Evolutionary conservation across 2,329 filamentous ascomycete species (phyloP).

Genomic region (Cylindrodendrum hubeiense): DNA sequence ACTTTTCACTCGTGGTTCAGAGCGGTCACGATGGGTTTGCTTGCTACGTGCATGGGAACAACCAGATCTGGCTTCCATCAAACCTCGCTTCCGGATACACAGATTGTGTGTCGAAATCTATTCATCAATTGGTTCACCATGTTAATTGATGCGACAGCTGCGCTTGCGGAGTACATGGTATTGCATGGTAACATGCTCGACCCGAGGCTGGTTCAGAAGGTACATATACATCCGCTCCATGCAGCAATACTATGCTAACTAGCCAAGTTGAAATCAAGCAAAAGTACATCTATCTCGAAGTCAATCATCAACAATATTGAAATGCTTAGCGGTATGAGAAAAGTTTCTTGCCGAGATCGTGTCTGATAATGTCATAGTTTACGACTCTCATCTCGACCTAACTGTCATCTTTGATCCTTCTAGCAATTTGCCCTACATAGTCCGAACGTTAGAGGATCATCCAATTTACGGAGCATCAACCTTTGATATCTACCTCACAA

Average conservation of each 20-base stretch:
- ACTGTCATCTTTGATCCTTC: slow-evolving; percentile 13
- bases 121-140: fast-evolving
- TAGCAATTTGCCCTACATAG: slow-evolving; percentile 21
- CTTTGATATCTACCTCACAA: slow-evolving; percentile 22
- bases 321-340: slow-evolving; percentile 13
- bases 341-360: fast-evolving
- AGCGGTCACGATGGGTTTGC: slow-evolving; percentile 18
- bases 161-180: background rate
- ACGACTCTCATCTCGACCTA: background rate
- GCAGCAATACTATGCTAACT: no score
- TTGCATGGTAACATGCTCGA: slow-evolving; percentile 24
- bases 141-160: background rate
- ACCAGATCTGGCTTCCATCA: slow-evolving; percentile 20
- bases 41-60: slow-evolving; percentile 27
- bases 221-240: background rate
- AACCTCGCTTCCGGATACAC: slow-evolving; percentile 21
- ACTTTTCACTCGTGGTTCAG: slow-evolving; percentile 26
- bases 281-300: background rate
- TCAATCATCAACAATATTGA: slow-evolving; percentile 14
- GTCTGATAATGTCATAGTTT: slow-evolving; percentile 11
- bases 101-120: background rate
- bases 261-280: slow-evolving; percentile 4
- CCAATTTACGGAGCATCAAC: slow-evolving; percentile 6
- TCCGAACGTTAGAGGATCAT: slow-evolving; percentile 24
- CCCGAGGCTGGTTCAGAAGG: slow-evolving; percentile 18